Evolutionary conservation across 371 early-diverging fungal genomes (phyloP).

Genomic region (Rhizopus stolonifer): DNA sequence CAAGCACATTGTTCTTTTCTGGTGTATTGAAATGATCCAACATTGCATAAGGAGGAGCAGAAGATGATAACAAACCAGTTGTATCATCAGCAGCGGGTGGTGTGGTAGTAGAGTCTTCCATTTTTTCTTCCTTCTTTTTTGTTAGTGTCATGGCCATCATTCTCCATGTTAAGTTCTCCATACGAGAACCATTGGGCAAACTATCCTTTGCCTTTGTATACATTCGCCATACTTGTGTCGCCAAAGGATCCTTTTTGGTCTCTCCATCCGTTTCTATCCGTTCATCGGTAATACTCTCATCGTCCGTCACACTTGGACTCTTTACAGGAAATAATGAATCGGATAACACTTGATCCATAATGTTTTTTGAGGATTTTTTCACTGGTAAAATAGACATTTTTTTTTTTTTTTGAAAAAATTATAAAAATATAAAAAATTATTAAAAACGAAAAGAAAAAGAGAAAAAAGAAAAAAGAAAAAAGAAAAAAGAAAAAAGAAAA

Average conservation of each 20-base stretch:
- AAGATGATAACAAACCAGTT: constrained; percentile 22
- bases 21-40: constrained; percentile 8
- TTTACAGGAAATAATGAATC: constrained; percentile 22
- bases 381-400: constrained; percentile 15
- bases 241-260: constrained; percentile 55
- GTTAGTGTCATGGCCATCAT: constrained; percentile 68
- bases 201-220: constrained; percentile 71
- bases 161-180: constrained; percentile 74
- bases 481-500: constrained; percentile 2
- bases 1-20: constrained; percentile 2
- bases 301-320: neutral
- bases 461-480: neutral
- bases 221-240: constrained; percentile 66
- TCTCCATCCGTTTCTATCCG: constrained; percentile 20
- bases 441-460: constrained; percentile 1
- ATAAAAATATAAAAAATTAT: too few species aligned
- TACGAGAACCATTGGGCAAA: constrained; percentile 60
- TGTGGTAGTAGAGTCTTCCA: neutral
- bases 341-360: constrained; percentile 24
- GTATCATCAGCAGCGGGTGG: constrained; percentile 12
- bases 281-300: neutral
- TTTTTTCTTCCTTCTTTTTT: constrained; percentile 33
- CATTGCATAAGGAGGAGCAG: constrained; percentile 28
- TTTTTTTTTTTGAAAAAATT: constrained; percentile 11
- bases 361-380: constrained; percentile 9